phyloP scores from a whole-genome alignment of 1,284 basidiomycete species.

The Athelia sp. region DNA sequence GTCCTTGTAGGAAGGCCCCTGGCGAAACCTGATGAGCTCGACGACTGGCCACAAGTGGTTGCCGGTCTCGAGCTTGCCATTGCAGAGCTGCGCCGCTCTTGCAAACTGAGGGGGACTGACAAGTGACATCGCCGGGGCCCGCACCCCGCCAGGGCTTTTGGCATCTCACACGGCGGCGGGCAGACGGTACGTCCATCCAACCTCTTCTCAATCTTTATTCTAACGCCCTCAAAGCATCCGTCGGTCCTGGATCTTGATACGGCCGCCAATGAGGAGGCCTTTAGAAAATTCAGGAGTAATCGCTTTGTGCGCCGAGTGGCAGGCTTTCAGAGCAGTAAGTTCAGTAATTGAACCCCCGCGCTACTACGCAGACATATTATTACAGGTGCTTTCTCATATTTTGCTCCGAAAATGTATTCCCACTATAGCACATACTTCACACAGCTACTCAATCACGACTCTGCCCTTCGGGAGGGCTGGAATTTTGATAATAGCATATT shows the following conservation, averaged over 20 bases:
- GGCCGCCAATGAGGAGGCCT: not conserved
- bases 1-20: no score
- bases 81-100: not conserved
- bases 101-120: not conserved
- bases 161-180: conserved; percentile 3
- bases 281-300: not conserved
- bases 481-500: conserved; percentile 3
- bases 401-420: not conserved
- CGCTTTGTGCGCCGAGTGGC: not conserved
- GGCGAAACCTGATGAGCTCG: no score
- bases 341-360: not conserved
- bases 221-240: not conserved
- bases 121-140: not conserved
- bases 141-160: not conserved
- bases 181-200: not conserved
- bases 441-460: not conserved
- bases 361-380: not conserved
- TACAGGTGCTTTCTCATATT: not conserved
- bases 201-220: not conserved
- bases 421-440: not conserved
- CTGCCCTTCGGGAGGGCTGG: not conserved
- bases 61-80: not conserved
- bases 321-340: conserved; percentile 1
- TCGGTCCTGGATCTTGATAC: not conserved
- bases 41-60: not conserved